Evolutionary conservation across 306 rosid genomes (phyloP), one percentile per base, ranked within the genome.

Genomic region (Casuarina cunninghamiana): DNA sequence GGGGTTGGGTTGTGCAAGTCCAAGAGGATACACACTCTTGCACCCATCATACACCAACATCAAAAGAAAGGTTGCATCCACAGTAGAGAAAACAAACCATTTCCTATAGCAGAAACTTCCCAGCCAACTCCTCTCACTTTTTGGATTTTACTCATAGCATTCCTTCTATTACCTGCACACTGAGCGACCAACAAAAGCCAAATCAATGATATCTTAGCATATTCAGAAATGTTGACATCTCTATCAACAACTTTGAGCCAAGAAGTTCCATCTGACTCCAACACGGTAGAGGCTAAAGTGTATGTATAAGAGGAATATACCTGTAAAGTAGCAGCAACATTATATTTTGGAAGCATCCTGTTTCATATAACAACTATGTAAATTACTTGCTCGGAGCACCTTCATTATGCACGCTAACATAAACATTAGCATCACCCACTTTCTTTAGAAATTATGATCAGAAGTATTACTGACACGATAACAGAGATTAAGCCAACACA

Each of bases 131-230:
- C 97, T 85, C 76, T 91, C 68, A 92, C 97, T 16, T 87, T 82
- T 87, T 75, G 89, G 76, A 86, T 87, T 75, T 91, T 84, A 90
- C 98, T 95, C 98, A 95, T 95, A 37, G 97, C 97, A 8, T 97
- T 95, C 87, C 98, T 89, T 78, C 98, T 84, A 57, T 95, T 95
- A 73, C 98, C 98, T 50, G 98, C 98, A 74, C 98, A 95, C 97
- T 95, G 84, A 4, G 37, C 53, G 43, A 73, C 41, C 77, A 77
- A 75, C 6, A 71, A 15, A 83, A 50, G 54, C 76, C 66, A 78
- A 81, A 54, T 68, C 21, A 73, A 54, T 10, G 13, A 78, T 44
- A 58, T 84, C 55, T 49, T 67, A 72, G 49, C 21, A 63, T 46
- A 50, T 13, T 62, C 69, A 67, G 53, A 54, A 58, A 17, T 81